Base-by-base conservation (phyloP, 257 asterid genomes). In the Misopates orontium region DNA sequence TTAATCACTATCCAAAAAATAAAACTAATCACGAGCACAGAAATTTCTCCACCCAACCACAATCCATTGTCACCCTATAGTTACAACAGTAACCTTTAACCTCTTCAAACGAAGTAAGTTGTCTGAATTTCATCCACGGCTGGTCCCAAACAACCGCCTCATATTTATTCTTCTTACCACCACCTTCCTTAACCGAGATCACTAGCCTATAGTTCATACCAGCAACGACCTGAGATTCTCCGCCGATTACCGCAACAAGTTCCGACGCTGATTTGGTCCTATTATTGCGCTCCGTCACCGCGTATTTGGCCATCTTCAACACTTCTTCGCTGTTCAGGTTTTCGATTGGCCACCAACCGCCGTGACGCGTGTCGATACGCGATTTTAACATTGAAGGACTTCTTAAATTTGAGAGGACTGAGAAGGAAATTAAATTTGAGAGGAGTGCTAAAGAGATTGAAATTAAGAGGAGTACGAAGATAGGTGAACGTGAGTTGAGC, bases 201-300 rank as follows among this genome's bases (percentile, higher is more conserved):
- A 56, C 71, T 10, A 77, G 67, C 59, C 67, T 47, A 66, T 72
- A 83, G 51, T 80, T 80, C 25, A 22, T 61, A 0, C 88, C 86
- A 1, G 78, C 49, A n/a, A 78, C 82, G 54, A 80, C 69, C 39
- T 83, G 84, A 8, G 45, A 13, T 68, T 73, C 79, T 10, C 79
- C 84, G 16, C 44, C 45, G 6, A 80, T 45, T 24, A 80, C 88
- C 1, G 25, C 10, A 36, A 44, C 60, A 28, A 79, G 77, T 4
- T 11, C 32, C 78, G 81, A 52, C 0, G 67, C 28, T 1, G 66
- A 3, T 0, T 68, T 13, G 0, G 40, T 62, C 67, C 56, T 19
- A 4, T 76, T 66, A 80, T 84, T 79, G 78, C 79, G 59, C 69
- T 68, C 72, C 58, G 52, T 36, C 67, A 84, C 81, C 56, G 87